Percentiles rank a stretch among this genome's conserved stretches.
Conservation (phyloP, 768 basidiomycete genomes). For the Boletellus emodensis region DNA sequence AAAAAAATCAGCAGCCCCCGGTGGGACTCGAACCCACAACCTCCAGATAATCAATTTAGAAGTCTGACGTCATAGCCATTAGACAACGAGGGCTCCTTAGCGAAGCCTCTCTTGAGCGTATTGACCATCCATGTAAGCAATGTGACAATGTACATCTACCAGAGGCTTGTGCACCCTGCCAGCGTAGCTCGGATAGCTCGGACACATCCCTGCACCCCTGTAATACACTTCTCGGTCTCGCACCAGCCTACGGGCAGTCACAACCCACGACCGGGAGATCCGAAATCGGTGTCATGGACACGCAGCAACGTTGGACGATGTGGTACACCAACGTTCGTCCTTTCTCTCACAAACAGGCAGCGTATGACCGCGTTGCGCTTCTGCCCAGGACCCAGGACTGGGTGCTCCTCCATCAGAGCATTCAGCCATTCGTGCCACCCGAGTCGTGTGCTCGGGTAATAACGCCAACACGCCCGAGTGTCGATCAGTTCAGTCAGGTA, state of each 20-base stretch:
- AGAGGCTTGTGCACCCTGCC: too few relatives aligned
- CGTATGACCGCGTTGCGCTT: not conserved
- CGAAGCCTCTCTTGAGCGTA: not conserved
- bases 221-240: too few relatives aligned
- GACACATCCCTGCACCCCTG: too few relatives aligned
- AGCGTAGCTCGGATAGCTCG: too few relatives aligned
- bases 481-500: not conserved
- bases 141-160: too few relatives aligned
- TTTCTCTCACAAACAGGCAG: too few relatives aligned
- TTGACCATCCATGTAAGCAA: not conserved
- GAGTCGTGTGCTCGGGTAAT: not conserved
- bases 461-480: not conserved
- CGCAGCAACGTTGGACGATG: too few relatives aligned
- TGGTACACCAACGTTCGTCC: too few relatives aligned
- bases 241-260: too few relatives aligned
- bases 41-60: conserved; percentile 81
- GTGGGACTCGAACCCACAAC: conserved; percentile 86
- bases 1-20: conserved; percentile 50
- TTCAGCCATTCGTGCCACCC: not conserved
- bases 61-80: conserved; percentile 92
- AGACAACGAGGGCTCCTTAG: conserved; percentile 70
- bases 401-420: too few relatives aligned
- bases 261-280: too few relatives aligned
- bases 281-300: too few relatives aligned
- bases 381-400: not conserved